Evolutionary conservation across 805 yeast genomes (phyloP), one percentile per base, ranked within the genome.

Genomic region (Yarrowia porcina): DNA sequence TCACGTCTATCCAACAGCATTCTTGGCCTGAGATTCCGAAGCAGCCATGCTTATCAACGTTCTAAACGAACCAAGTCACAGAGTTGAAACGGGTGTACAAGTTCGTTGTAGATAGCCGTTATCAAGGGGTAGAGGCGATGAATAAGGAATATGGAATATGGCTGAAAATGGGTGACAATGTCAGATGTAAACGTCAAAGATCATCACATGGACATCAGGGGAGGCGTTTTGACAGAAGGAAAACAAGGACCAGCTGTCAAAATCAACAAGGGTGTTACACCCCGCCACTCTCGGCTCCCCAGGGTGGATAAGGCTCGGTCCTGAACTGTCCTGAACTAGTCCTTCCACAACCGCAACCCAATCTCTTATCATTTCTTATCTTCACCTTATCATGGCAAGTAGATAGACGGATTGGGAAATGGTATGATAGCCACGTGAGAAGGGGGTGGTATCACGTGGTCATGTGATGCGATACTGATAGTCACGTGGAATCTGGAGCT

Each of bases 21-120:
- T n/a, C n/a, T n/a, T n/a, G n/a, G n/a, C n/a, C n/a, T n/a, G n/a
- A n/a, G n/a, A 12, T 7, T 12, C 50, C 36, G 36, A 45, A 45
- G 52, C 52, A 45, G 52, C 52, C 52, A 45, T 13, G 52, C 52
- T 45, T 45, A 45, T 45, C 52, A 45, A 23, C 13, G 27, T 18
- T 45, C 52, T 23, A 12, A 18, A 45, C 50, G 17, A 27, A 10
- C 25, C 25, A 18, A 27, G 50, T 21, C 50, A 45, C 35, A 18
- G 35, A 28, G 35, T 45, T 45, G 15, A 3, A 1, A 8, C 18
- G 10, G 8, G 15, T 25, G 25, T 32, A 8, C 17, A 9, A 3
- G 4, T 3, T 30, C 33, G 33, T 30, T 5, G 33, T 25, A 42
- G 47, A 42, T 42, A 25, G 47, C 13, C 15, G n/a, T 36, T 36